These are phyloP conservation scores for Myxozyma neglecta DNA, from an alignment of 805 yeast genomes.

Conservation along the genomic window DNA sequence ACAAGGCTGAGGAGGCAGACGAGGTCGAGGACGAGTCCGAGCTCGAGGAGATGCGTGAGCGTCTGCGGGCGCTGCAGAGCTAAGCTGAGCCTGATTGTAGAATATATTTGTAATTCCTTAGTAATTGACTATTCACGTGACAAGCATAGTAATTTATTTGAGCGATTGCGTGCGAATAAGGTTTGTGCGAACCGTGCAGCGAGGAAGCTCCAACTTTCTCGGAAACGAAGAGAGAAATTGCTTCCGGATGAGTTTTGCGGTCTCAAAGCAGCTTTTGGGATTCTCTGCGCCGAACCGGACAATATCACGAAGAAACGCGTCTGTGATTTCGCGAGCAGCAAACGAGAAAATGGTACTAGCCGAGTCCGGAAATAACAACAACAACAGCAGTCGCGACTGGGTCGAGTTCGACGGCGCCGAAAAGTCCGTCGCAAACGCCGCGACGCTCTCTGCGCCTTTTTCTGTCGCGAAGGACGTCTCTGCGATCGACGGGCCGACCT, in stretches of 20 bases:
- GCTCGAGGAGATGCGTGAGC: constrained; percentile 82
- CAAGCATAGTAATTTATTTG: too few relatives aligned
- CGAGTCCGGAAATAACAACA: too few relatives aligned
- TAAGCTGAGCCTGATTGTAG: constrained; percentile 31
- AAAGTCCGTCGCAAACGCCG: constrained; percentile 1
- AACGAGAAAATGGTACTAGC: constrained; percentile 5
- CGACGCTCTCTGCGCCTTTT: constrained; percentile 17
- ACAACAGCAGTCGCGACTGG: too few relatives aligned
- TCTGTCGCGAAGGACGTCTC: constrained; percentile 22
- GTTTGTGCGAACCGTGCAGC: too few relatives aligned
- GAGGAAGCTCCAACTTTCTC: too few relatives aligned
- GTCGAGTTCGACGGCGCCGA: too few relatives aligned
- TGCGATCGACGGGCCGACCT: constrained; percentile 25
- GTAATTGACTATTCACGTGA: neutral
- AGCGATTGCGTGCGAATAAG: too few relatives aligned
- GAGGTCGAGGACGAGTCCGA: constrained; percentile 66
- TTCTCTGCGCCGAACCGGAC: constrained; percentile 9
- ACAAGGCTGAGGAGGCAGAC: constrained; percentile 43
- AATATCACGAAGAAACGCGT: neutral
- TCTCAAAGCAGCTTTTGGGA: neutral
- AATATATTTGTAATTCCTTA: neutral
- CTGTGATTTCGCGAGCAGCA: neutral
- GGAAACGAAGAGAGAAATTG: too few relatives aligned
- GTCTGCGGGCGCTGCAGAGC: constrained; percentile 79
- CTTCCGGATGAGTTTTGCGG: neutral